phyloP scores from a whole-genome alignment of 2,329 filamentous ascomycete species.

The Teratosphaeria pseudoeucalypti region DNA sequence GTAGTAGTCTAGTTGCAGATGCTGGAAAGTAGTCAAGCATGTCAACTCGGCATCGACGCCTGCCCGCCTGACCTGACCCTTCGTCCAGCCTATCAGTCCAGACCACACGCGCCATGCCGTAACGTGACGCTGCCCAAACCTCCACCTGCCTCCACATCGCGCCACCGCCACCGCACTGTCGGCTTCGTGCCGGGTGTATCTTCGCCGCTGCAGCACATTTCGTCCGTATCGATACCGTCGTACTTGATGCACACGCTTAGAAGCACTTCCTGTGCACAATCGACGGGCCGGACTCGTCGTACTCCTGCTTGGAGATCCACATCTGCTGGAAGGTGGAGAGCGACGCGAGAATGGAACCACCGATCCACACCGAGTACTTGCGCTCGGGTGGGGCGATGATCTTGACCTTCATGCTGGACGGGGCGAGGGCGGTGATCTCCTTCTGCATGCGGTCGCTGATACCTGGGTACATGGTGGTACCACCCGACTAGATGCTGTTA shows the following conservation, averaged over 20 bases:
- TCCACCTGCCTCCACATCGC: neutral
- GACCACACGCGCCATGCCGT: neutral
- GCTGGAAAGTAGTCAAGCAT: slow-evolving; percentile 8
- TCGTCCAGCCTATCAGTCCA: neutral
- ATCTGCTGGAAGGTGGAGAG: slow-evolving; percentile 99
- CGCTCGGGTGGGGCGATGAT: slow-evolving; percentile 99
- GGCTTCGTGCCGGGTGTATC: neutral
- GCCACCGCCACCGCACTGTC: neutral
- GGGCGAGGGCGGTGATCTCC: slow-evolving; percentile 98
- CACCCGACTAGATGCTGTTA: slow-evolving; percentile 65
- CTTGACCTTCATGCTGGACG: slow-evolving; percentile 99
- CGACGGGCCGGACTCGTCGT: slow-evolving; percentile 98
- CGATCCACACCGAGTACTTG: slow-evolving; percentile 99
- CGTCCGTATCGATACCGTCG: neutral
- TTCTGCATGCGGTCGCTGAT: slow-evolving; percentile 99
- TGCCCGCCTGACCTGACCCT: slow-evolving; percentile 1
- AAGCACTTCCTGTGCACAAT: slow-evolving; percentile 99
- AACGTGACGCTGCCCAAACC: neutral
- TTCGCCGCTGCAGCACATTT: neutral
- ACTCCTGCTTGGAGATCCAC: slow-evolving; percentile 99
- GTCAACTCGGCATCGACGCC: neutral
- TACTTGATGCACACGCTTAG: slow-evolving; percentile 50
- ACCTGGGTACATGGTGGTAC: slow-evolving; percentile 99
- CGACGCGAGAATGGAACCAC: slow-evolving; percentile 98
- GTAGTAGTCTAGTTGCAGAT: slow-evolving; percentile 7